Conservation (phyloP, 2,329 filamentous ascomycete genomes). For the Xylariaceae sp. region DNA sequence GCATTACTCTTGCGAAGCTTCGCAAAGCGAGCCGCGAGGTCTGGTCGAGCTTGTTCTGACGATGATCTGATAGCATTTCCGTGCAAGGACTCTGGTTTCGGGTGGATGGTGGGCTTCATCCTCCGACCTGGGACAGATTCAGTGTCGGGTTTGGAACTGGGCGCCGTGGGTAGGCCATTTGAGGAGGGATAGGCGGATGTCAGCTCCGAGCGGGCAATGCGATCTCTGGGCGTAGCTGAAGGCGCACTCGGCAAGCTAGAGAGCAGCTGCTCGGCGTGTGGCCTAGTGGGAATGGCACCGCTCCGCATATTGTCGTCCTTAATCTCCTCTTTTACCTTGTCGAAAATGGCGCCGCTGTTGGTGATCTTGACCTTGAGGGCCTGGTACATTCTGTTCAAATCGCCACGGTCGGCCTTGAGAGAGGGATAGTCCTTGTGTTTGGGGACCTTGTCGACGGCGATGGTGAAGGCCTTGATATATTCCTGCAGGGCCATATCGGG, state of each 20-base stretch:
- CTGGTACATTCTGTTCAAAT: constrained; percentile 47
- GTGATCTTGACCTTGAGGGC: constrained; percentile 51
- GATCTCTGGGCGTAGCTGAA: constrained; percentile 5
- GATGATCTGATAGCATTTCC: constrained; percentile 54
- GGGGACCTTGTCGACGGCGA: constrained; percentile 74
- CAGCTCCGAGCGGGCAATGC: background rate
- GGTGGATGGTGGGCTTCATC: constrained; percentile 52
- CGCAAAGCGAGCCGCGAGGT: constrained; percentile 57
- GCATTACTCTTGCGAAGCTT: constrained; percentile 47
- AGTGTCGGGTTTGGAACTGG: background rate
- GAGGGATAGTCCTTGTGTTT: constrained; percentile 71
- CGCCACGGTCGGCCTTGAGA: constrained; percentile 54
- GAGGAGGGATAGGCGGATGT: background rate
- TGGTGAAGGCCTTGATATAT: constrained; percentile 78
- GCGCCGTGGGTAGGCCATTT: background rate
- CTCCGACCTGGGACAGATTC: constrained; percentile 21
- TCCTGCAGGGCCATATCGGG: constrained; percentile 77
- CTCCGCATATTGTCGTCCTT: constrained; percentile 60
- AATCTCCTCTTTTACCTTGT: constrained; percentile 62
- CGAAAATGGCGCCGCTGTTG: constrained; percentile 48
- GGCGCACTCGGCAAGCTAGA: constrained; percentile 20
- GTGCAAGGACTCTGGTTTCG: constrained; percentile 66
- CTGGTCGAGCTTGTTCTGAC: constrained; percentile 38
- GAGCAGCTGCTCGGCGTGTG: constrained; percentile 7
- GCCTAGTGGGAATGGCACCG: constrained; percentile 50